Evolutionary conservation across 345 rosid genomes (phyloP).

Genomic region (Cardiospermum halicacabum): DNA sequence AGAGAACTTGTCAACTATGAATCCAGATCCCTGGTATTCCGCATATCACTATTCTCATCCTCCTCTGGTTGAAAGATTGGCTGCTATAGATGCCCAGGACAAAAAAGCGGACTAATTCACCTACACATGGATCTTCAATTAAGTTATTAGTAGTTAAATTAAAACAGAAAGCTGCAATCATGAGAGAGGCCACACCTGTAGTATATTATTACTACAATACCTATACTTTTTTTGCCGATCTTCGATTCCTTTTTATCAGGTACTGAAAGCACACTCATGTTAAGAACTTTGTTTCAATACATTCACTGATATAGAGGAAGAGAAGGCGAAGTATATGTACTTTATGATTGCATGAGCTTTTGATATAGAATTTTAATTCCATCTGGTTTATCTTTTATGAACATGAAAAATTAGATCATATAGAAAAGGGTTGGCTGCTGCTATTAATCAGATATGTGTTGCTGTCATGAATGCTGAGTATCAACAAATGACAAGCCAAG

Average conservation of each 20-base stretch:
- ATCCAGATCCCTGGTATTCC: constrained; percentile 96
- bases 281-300: constrained; percentile 11
- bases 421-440: background rate
- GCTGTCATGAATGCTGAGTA: too few species aligned
- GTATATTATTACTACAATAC: constrained; percentile 17
- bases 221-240: constrained; percentile 12
- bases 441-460: too few species aligned
- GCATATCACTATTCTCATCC: constrained; percentile 98
- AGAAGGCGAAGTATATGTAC: background rate
- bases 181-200: constrained; percentile 9
- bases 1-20: constrained; percentile 95
- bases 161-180: background rate
- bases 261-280: constrained; percentile 1
- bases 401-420: background rate
- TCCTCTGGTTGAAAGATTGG: constrained; percentile 88
- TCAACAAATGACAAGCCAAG: too few species aligned
- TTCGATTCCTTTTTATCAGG: constrained; percentile 7
- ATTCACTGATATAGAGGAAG: background rate
- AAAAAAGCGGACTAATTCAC: constrained; percentile 63
- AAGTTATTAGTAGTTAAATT: constrained; percentile 9
- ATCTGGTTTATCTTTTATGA: background rate
- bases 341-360: constrained; percentile 5
- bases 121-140: constrained; percentile 6
- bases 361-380: background rate
- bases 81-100: constrained; percentile 64